Conservation (phyloP, 371 early-diverging fungal species). For the Mortierella sp. region DNA sequence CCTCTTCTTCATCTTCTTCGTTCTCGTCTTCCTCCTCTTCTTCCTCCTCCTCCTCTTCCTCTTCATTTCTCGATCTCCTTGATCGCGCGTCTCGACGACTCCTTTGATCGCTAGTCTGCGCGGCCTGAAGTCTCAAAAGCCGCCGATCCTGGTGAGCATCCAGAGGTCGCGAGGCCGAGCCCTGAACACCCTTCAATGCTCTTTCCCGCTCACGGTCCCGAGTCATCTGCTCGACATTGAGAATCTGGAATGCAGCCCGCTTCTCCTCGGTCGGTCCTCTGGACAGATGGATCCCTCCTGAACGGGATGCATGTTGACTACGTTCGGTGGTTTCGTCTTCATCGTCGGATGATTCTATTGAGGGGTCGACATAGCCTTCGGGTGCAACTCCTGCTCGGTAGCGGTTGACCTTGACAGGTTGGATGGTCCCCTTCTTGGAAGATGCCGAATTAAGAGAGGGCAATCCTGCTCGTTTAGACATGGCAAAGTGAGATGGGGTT, state of each 20-base stretch:
- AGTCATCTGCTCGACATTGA: constrained; percentile 49
- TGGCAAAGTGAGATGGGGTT: not conserved
- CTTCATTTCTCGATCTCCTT: constrained; percentile 22
- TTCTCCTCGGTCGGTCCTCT: constrained; percentile 18
- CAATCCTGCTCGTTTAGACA: constrained; percentile 45
- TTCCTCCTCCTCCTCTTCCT: constrained; percentile 30
- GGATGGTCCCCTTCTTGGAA: constrained; percentile 41
- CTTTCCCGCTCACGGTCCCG: constrained; percentile 32
- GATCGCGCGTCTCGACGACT: constrained; percentile 36
- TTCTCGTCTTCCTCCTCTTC: constrained; percentile 30
- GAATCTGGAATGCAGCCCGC: constrained; percentile 32
- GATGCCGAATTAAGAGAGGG: constrained; percentile 38
- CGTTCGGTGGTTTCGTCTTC: constrained; percentile 57
- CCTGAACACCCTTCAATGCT: not conserved
- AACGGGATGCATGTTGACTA: not conserved
- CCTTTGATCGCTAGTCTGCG: constrained; percentile 19
- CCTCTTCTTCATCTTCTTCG: constrained; percentile 53
- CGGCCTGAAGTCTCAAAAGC: constrained; percentile 33
- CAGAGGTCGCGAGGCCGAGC: not conserved
- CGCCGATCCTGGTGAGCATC: constrained; percentile 22
- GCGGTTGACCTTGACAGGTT: constrained; percentile 64
- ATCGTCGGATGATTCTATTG: constrained; percentile 59
- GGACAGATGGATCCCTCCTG: constrained; percentile 28
- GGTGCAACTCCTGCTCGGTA: constrained; percentile 74
- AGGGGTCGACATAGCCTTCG: constrained; percentile 63